Evolutionary conservation across 805 yeast species (phyloP).

Genomic region (Cyberlindnera xylosilytica): DNA sequence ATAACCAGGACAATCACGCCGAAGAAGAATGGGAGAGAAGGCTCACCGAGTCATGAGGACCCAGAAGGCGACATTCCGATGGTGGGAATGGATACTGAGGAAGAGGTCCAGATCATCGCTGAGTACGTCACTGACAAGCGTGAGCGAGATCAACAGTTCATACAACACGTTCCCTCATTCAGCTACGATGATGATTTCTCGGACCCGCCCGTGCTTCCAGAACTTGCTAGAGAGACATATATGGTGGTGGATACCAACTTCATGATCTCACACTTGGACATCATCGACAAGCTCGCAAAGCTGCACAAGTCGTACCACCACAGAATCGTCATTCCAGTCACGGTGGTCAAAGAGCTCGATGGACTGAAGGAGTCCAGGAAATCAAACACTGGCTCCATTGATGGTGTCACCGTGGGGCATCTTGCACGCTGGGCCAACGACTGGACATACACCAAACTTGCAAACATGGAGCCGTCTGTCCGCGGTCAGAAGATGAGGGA

Average conservation of each 20-base stretch:
- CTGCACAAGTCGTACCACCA: slow-evolving; percentile 42
- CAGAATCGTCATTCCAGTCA: slow-evolving; percentile 61
- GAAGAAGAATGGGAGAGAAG: no score
- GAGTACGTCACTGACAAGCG: slow-evolving; percentile 34
- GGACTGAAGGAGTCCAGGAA: slow-evolving; percentile 57
- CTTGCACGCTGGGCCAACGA: slow-evolving; percentile 71
- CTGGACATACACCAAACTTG: slow-evolving; percentile 68
- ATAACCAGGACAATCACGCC: no score
- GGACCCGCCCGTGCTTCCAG: slow-evolving; percentile 11
- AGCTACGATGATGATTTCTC: slow-evolving; percentile 1
- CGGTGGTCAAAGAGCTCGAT: slow-evolving; percentile 77
- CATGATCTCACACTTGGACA: slow-evolving; percentile 60
- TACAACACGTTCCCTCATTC: neutral
- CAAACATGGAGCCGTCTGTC: slow-evolving; percentile 47
- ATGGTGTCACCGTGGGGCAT: slow-evolving; percentile 41
- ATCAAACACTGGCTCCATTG: slow-evolving; percentile 12
- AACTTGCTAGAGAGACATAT: slow-evolving; percentile 29
- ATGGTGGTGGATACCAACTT: slow-evolving; percentile 85
- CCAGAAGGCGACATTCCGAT: slow-evolving; percentile 42
- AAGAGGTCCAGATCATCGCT: slow-evolving; percentile 42
- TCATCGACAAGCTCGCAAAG: slow-evolving; percentile 50
- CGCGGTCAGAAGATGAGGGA: slow-evolving; percentile 65
- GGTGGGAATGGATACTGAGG: slow-evolving; percentile 45
- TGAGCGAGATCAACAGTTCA: slow-evolving; percentile 3
- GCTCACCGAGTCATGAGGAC: no score